These are phyloP conservation scores for Sphenostylis stenocarpa DNA, from an alignment of 306 rosid genomes.

Conservation along the genomic window DNA sequence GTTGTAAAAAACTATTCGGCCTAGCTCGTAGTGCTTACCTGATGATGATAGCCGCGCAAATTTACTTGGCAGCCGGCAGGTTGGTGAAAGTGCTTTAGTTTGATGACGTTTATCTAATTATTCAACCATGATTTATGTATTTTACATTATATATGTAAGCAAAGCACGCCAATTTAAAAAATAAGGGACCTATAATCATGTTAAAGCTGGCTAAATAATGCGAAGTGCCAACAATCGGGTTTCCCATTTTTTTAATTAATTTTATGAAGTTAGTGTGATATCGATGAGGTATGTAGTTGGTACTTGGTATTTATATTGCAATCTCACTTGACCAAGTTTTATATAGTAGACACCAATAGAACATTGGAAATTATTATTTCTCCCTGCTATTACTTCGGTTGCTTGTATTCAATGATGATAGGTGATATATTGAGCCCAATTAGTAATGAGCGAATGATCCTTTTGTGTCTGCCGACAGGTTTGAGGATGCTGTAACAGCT, in stretches of 20 bases:
- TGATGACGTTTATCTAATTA: neutral
- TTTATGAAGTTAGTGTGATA: neutral
- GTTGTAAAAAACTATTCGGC: conserved; percentile 62
- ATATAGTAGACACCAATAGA: neutral
- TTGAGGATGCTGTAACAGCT: conserved; percentile 75
- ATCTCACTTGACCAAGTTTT: neutral
- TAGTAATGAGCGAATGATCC: conserved; percentile 1
- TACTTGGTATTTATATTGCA: neutral
- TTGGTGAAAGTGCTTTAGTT: conserved; percentile 38
- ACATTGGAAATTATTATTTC: neutral
- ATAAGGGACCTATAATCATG: neutral
- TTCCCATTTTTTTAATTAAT: neutral
- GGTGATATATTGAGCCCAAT: neutral
- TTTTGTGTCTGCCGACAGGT: conserved; percentile 47
- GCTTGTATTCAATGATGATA: neutral
- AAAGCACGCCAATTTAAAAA: neutral
- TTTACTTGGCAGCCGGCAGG: conserved; percentile 86
- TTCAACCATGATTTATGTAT: neutral
- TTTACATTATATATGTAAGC: neutral
- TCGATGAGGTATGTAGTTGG: neutral
- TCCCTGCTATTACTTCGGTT: neutral
- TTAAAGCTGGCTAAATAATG: neutral
- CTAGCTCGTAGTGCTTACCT: conserved; percentile 50
- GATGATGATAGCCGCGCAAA: conserved; percentile 63
- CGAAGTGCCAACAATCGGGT: neutral